Conservation (phyloP, 345 rosid species). For the Triadica sebifera region DNA sequence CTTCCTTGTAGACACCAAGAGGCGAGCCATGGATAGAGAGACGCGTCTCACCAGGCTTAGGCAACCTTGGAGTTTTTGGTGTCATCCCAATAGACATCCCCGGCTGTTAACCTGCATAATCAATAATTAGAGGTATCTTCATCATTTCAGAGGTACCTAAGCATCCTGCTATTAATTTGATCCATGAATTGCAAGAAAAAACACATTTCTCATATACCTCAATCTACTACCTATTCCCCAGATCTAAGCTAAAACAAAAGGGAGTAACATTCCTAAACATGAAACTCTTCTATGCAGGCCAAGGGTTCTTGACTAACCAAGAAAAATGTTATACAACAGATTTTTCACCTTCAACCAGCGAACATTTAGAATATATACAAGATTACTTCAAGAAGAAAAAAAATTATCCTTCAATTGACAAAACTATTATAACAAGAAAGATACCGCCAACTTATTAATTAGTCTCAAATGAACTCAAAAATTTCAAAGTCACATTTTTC, state of each 20-base stretch:
- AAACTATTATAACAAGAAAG: not conserved
- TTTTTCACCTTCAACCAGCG: not conserved
- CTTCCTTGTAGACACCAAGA: slow-evolving; percentile 81
- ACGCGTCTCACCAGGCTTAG: slow-evolving; percentile 89
- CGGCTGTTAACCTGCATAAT: slow-evolving; percentile 57
- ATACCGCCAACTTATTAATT: not conserved
- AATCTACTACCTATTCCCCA: not conserved
- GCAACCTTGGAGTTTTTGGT: slow-evolving; percentile 73
- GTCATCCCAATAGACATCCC: slow-evolving; percentile 91
- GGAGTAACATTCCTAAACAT: not conserved
- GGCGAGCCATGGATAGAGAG: slow-evolving; percentile 91
- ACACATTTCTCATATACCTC: not conserved
- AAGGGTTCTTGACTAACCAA: not conserved
- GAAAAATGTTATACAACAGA: not conserved
- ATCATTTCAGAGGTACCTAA: not conserved
- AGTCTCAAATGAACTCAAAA: not conserved
- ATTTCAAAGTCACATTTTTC: too few relatives aligned
- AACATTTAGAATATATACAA: not conserved
- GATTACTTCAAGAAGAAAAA: too few relatives aligned
- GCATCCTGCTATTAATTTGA: not conserved
- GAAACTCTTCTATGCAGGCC: not conserved
- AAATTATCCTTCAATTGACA: too few relatives aligned
- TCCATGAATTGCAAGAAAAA: not conserved
- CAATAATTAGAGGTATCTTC: slow-evolving; percentile 8
- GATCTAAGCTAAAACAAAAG: not conserved